These are phyloP conservation scores for Penicillium ucsense DNA, from an alignment of 495 filamentous ascomycete species.

Conservation along the genomic window DNA sequence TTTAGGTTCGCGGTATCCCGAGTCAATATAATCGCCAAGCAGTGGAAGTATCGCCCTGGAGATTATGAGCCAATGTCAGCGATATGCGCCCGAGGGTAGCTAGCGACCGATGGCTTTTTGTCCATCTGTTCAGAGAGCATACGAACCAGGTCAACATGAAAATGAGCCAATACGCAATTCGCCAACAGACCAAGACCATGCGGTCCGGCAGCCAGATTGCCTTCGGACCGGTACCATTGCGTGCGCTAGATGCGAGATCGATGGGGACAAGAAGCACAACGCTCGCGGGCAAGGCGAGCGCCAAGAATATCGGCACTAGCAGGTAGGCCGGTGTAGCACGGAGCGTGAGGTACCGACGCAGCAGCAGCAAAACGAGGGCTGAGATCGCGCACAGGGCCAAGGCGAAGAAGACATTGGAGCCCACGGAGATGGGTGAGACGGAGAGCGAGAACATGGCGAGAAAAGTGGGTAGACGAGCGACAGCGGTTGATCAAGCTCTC, in stretches of 20 bases:
- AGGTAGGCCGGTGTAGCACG: slow-evolving; percentile 86
- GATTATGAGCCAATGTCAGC: not conserved
- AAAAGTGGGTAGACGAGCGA: not conserved
- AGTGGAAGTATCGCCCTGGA: slow-evolving; percentile 81
- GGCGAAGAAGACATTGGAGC: slow-evolving; percentile 66
- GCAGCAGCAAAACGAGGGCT: slow-evolving; percentile 65
- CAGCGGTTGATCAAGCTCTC: slow-evolving; percentile 7
- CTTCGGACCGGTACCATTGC: slow-evolving; percentile 55
- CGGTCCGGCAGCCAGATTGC: slow-evolving; percentile 59
- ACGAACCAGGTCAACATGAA: slow-evolving; percentile 85
- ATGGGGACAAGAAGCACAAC: slow-evolving; percentile 95
- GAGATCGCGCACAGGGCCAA: slow-evolving; percentile 64
- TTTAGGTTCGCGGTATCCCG: slow-evolving; percentile 80
- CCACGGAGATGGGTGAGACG: slow-evolving; percentile 34
- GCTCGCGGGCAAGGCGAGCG: slow-evolving; percentile 81
- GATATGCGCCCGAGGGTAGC: not conserved
- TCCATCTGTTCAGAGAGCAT: not conserved
- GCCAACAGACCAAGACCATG: slow-evolving; percentile 74
- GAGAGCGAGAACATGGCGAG: slow-evolving; percentile 17
- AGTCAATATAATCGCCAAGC: slow-evolving; percentile 86
- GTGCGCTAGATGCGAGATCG: slow-evolving; percentile 79
- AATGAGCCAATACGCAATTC: slow-evolving; percentile 93
- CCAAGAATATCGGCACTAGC: slow-evolving; percentile 86
- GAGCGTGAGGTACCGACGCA: slow-evolving; percentile 81
- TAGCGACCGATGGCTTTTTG: not conserved